These are phyloP conservation scores for Candida ficus DNA, from an alignment of 805 yeast species.

Conservation along the genomic window DNA sequence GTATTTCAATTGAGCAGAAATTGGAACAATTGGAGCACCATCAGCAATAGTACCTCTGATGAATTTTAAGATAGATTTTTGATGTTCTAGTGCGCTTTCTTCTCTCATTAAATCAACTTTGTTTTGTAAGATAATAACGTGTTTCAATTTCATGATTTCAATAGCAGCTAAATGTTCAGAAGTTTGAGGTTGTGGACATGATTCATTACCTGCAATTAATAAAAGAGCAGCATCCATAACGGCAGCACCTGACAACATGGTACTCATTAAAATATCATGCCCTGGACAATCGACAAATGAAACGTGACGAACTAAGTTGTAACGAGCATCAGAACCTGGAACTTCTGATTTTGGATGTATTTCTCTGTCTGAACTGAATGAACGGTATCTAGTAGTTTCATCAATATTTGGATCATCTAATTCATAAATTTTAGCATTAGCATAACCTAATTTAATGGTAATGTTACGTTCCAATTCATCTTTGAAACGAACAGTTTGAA, in stretches of 20 bases:
- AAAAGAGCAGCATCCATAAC: conserved; percentile 99
- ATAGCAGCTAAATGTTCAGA: conserved; percentile 99
- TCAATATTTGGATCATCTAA: conserved; percentile 83
- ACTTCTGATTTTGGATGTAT: conserved; percentile 88
- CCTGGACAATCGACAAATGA: conserved; percentile 99
- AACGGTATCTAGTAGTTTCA: conserved; percentile 91
- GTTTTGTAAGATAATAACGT: conserved; percentile 92
- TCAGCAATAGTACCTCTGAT: conserved; percentile 98
- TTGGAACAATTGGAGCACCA: conserved; percentile 98
- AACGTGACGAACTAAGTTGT: conserved; percentile 89
- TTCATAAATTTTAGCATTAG: conserved; percentile 96
- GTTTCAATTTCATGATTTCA: conserved; percentile 97
- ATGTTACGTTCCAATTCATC: conserved; percentile 98
- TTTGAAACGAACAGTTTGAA: conserved; percentile 98
- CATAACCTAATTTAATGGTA: conserved; percentile 97
- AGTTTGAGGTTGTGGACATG: conserved; percentile 99
- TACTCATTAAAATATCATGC: conserved; percentile 99
- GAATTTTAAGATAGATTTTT: conserved; percentile 85
- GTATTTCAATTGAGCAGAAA: conserved; percentile 97
- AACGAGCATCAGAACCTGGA: conserved; percentile 85
- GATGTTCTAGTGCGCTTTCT: conserved; percentile 92
- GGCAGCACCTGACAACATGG: conserved; percentile 99
- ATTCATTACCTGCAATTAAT: conserved; percentile 96
- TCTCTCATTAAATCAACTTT: conserved; percentile 98
- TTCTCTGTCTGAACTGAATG: conserved; percentile 93